phyloP scores from a whole-genome alignment of 169 alveolate species.

The Theileria parva region DNA sequence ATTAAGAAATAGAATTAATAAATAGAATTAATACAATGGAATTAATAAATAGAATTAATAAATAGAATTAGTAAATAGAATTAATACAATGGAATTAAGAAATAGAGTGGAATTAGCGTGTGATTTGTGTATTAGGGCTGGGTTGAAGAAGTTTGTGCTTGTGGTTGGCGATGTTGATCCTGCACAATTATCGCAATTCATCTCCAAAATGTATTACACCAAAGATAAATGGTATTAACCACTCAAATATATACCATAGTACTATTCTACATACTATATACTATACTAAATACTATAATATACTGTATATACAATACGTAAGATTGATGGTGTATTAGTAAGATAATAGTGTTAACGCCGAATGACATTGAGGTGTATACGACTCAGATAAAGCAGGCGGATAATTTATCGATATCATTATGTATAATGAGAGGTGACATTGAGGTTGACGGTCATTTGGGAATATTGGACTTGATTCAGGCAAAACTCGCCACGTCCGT shows the following conservation, averaged over 20 bases:
- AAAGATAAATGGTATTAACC: slow-evolving; percentile 32
- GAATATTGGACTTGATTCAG: slow-evolving; percentile 37
- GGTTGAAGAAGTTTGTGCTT: slow-evolving; percentile 61
- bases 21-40: too few relatives aligned
- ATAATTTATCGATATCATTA: slow-evolving; percentile 30
- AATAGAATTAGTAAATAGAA: too few relatives aligned
- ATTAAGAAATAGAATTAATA: too few relatives aligned
- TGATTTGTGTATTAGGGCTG: slow-evolving; percentile 45
- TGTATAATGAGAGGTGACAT: slow-evolving; percentile 57
- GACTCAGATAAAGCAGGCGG: slow-evolving; percentile 51
- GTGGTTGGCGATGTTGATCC: slow-evolving; percentile 78
- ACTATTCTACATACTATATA: too few relatives aligned
- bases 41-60: too few relatives aligned
- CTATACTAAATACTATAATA: too few relatives aligned
- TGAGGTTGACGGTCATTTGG: slow-evolving; percentile 39
- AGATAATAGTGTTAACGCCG: slow-evolving; percentile 50
- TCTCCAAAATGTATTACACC: slow-evolving; percentile 54
- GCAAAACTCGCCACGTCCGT: slow-evolving; percentile 46
- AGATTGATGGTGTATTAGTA: slow-evolving; percentile 8
- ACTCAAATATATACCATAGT: too few relatives aligned
- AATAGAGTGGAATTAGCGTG: too few relatives aligned
- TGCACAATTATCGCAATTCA: slow-evolving; percentile 68
- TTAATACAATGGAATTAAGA: too few relatives aligned
- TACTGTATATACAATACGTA: not conserved
- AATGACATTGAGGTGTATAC: slow-evolving; percentile 33